Evolutionary conservation across 768 basidiomycete species (phyloP).

Genomic region (Suillus subaureus): DNA sequence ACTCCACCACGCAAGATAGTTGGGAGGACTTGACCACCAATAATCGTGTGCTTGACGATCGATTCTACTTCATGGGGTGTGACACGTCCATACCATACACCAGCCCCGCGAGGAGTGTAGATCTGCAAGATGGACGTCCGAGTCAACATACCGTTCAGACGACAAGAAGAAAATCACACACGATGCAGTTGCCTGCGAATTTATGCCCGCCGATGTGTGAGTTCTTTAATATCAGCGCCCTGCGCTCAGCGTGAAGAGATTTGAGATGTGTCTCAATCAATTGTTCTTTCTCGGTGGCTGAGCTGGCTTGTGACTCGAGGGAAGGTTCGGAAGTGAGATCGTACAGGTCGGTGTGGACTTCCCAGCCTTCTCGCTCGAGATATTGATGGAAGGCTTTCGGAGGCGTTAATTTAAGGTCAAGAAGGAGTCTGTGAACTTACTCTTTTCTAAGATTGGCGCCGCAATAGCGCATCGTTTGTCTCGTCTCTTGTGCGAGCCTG

Average conservation of each 20-base stretch:
- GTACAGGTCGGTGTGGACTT: constrained; percentile 73
- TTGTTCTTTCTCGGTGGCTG: constrained; percentile 52
- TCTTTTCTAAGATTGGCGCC: constrained; percentile 79
- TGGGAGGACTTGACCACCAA: constrained; percentile 82
- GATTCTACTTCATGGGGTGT: constrained; percentile 86
- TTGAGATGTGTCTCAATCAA: constrained; percentile 45
- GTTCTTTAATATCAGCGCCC: constrained; percentile 81
- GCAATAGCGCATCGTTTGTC: constrained; percentile 92
- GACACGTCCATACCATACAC: constrained; percentile 94
- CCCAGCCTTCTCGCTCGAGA: constrained; percentile 72
- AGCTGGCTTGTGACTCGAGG: constrained; percentile 22
- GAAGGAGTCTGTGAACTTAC: constrained; percentile 38
- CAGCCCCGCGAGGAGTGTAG: constrained; percentile 81
- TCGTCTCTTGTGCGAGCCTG: constrained; percentile 91
- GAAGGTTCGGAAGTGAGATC: constrained; percentile 43
- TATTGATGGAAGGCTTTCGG: constrained; percentile 59
- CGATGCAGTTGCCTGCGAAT: constrained; percentile 89
- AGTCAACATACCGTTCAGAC: constrained; percentile 2
- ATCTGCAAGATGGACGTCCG: constrained; percentile 55
- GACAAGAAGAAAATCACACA: constrained; percentile 44
- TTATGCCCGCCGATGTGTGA: constrained; percentile 95
- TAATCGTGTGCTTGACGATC: constrained; percentile 85
- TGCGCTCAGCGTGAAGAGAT: constrained; percentile 54
- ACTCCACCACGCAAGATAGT: constrained; percentile 85
- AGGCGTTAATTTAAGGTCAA: constrained; percentile 4